Evolutionary conservation across 176 grass and related monocot genomes (phyloP).

Genomic region (Rhipidocladum racemiflorum): DNA sequence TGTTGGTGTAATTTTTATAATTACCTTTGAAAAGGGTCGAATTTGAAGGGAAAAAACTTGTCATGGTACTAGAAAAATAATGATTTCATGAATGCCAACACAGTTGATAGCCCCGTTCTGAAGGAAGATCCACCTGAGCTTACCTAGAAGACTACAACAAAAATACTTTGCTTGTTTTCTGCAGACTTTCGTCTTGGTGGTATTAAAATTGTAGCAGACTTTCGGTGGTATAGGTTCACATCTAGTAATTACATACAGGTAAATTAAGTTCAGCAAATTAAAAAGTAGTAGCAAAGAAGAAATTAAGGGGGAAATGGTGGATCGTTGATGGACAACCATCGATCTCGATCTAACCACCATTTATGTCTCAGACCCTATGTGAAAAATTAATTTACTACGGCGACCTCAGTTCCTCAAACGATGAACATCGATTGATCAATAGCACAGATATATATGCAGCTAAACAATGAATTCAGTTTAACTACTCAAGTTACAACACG

Average conservation of each 20-base stretch:
- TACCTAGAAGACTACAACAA: neutral
- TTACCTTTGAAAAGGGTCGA: too few relatives aligned
- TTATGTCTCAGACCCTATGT: neutral
- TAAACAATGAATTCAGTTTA: constrained; percentile 3
- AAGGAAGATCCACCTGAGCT: too few relatives aligned
- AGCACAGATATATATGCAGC: neutral
- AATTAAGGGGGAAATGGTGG: neutral
- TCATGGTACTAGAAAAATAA: too few relatives aligned
- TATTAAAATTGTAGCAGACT: neutral
- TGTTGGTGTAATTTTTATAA: too few relatives aligned
- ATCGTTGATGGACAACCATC: neutral
- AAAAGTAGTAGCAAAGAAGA: neutral
- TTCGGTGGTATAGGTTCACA: neutral
- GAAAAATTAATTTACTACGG: neutral
- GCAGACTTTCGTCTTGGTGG: neutral
- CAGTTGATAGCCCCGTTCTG: too few relatives aligned
- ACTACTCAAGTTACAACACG: neutral
- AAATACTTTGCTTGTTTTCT: neutral
- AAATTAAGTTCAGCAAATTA: neutral
- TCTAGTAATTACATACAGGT: neutral
- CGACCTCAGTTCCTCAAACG: neutral
- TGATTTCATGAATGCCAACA: too few relatives aligned
- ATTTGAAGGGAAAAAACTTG: too few relatives aligned
- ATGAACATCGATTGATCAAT: neutral
- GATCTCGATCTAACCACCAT: neutral